Conservation (phyloP, 495 filamentous ascomycete genomes). For the Aspergillus carlsbadensis region DNA sequence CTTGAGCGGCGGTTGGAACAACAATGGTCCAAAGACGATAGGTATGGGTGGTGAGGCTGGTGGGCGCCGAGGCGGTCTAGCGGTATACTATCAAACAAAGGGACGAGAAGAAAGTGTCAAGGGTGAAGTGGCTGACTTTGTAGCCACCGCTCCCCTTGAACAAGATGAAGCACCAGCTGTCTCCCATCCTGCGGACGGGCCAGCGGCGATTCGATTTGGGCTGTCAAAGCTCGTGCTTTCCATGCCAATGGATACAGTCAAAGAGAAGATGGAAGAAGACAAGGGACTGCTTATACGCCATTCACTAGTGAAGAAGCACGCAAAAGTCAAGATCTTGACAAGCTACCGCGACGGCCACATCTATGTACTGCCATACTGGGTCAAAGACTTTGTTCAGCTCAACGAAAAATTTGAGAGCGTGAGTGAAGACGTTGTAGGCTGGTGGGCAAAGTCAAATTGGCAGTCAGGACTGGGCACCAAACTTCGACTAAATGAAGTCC, state of each 20-base stretch:
- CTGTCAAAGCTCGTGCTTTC: constrained; percentile 69
- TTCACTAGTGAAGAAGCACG: constrained; percentile 66
- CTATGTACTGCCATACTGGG: constrained; percentile 91
- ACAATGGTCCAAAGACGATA: constrained; percentile 31
- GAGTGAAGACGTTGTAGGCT: constrained; percentile 88
- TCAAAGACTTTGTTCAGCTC: constrained; percentile 71
- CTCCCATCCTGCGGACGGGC: constrained; percentile 46
- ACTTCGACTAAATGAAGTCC: constrained; percentile 66
- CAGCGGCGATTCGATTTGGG: constrained; percentile 59
- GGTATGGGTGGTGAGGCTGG: constrained; percentile 52
- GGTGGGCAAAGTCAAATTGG: constrained; percentile 94
- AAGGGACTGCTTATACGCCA: constrained; percentile 71
- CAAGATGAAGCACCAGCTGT: constrained; percentile 47
- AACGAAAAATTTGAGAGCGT: constrained; percentile 84
- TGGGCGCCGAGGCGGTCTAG: constrained; percentile 71
- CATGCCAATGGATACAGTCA: constrained; percentile 80
- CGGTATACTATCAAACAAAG: constrained; percentile 87
- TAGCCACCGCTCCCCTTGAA: constrained; percentile 67
- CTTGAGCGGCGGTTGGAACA: constrained; percentile 23
- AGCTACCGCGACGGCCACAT: constrained; percentile 86
- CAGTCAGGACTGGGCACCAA: constrained; percentile 77
- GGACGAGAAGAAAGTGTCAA: constrained; percentile 69
- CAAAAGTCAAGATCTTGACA: constrained; percentile 71
- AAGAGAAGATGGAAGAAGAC: constrained; percentile 71
- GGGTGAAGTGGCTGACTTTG: constrained; percentile 87